These are phyloP conservation scores for Ophiocordyceps australis DNA, from an alignment of 2,329 filamentous ascomycete genomes.

Conservation along the genomic window DNA sequence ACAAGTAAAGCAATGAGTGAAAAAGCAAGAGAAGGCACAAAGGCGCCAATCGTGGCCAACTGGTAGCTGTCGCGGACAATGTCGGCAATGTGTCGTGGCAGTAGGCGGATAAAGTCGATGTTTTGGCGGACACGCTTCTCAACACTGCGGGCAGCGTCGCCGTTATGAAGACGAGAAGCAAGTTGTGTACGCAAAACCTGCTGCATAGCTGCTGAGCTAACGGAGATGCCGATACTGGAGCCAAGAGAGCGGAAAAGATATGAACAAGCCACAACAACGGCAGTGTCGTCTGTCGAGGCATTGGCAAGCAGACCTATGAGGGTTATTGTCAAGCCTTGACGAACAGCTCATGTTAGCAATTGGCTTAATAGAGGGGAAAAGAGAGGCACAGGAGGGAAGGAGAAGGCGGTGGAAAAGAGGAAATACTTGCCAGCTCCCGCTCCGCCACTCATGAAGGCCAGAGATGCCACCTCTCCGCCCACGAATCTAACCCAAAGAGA, in stretches of 20 bases:
- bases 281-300: slow-evolving; percentile 45
- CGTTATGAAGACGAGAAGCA: slow-evolving; percentile 29
- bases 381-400: too few species aligned
- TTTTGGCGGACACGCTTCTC: slow-evolving; percentile 52
- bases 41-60: slow-evolving; percentile 19
- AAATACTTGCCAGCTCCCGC: too few species aligned
- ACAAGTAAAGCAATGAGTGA: slow-evolving; percentile 18
- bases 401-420: too few species aligned
- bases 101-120: slow-evolving; percentile 45
- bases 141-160: slow-evolving; percentile 43
- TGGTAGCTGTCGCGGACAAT: slow-evolving; percentile 52
- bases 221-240: slow-evolving; percentile 57
- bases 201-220: slow-evolving; percentile 55
- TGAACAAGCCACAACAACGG: slow-evolving; percentile 47
- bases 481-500: slow-evolving; percentile 1
- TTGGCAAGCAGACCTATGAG: slow-evolving; percentile 58
- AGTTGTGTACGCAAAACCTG: slow-evolving; percentile 43
- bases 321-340: slow-evolving; percentile 50
- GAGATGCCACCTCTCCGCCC: too few species aligned
- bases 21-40: slow-evolving; percentile 19
- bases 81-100: slow-evolving; percentile 39
- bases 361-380: too few species aligned
- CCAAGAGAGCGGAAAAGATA: slow-evolving; percentile 69
- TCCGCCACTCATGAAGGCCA: too few species aligned
- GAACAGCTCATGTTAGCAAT: slow-evolving; percentile 6